Conservation (phyloP, 2,329 filamentous ascomycete species). For the Zarea fungicola region DNA sequence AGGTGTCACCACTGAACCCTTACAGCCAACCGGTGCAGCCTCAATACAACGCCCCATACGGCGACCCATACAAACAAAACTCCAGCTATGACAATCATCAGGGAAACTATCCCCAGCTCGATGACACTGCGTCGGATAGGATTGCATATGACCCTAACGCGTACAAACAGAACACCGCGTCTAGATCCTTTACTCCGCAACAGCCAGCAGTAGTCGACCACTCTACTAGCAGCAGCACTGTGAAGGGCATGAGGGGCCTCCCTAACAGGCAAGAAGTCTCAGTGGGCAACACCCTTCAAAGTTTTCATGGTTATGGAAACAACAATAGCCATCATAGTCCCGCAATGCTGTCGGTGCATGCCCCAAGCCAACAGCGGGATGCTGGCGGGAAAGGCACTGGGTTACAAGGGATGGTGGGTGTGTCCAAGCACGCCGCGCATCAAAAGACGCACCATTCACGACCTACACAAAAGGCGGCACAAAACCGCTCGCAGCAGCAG, state of each 20-base stretch:
- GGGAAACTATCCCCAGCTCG: slow-evolving; percentile 3
- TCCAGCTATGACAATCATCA: slow-evolving; percentile 1
- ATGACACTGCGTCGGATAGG: not conserved
- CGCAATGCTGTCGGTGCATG: not conserved
- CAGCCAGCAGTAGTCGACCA: not conserved
- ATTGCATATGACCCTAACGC: slow-evolving; percentile 5
- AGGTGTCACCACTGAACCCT: not conserved
- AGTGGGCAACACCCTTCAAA: not conserved
- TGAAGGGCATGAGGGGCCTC: not conserved
- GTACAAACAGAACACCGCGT: not conserved
- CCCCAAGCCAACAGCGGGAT: not conserved
- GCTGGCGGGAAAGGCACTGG: not conserved
- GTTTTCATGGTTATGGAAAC: not conserved
- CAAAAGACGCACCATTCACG: not conserved
- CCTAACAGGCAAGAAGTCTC: not conserved
- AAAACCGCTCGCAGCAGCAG: not conserved
- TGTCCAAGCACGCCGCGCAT: not conserved
- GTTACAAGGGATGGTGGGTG: not conserved
- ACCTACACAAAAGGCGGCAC: not conserved
- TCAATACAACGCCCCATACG: not conserved
- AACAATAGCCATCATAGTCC: not conserved
- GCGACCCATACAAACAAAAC: slow-evolving; percentile 3
- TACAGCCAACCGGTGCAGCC: slow-evolving; percentile 1
- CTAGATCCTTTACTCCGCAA: not conserved
- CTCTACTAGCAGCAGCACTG: not conserved